A percentile compares a stretch with the other conserved stretches of the same genome.
These are phyloP conservation scores for Plasmopara halstedii DNA, from an alignment of 352 stramenopile genomes.

Conservation along the genomic window DNA sequence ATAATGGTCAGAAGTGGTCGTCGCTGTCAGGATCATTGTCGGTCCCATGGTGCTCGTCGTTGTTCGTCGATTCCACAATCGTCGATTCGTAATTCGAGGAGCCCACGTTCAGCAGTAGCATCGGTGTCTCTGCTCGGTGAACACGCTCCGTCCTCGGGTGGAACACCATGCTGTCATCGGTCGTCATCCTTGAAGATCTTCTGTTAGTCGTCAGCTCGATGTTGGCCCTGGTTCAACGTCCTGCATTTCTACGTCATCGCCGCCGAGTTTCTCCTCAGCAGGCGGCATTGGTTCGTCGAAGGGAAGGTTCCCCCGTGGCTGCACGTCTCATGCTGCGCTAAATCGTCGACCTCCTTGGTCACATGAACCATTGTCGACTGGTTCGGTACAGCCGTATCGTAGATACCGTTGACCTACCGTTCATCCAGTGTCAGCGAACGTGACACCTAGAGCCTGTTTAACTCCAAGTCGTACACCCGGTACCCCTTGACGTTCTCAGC, in stretches of 20 bases:
- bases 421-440: not conserved
- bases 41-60: no score
- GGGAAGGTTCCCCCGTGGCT: not conserved
- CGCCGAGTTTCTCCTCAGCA: not conserved
- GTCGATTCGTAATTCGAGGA: not conserved
- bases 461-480: not conserved
- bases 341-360: not conserved
- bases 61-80: not conserved
- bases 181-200: not conserved
- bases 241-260: not conserved
- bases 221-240: not conserved
- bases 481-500: conserved; percentile 3
- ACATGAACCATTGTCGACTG: not conserved
- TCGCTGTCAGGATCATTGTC: not conserved
- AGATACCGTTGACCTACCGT: not conserved
- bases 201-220: not conserved
- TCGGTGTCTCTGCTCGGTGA: not conserved
- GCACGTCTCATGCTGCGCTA: not conserved
- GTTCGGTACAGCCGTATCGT: not conserved
- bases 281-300: not conserved
- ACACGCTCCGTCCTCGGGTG: not conserved
- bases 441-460: not conserved
- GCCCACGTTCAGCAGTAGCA: not conserved
- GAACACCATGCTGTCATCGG: not conserved
- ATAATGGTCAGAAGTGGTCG: not conserved